A percentile compares a stretch with the other conserved stretches of the same genome.
phyloP scores from a whole-genome alignment of 2,329 filamentous ascomycete genomes.

The Colletotrichum acutatum region DNA sequence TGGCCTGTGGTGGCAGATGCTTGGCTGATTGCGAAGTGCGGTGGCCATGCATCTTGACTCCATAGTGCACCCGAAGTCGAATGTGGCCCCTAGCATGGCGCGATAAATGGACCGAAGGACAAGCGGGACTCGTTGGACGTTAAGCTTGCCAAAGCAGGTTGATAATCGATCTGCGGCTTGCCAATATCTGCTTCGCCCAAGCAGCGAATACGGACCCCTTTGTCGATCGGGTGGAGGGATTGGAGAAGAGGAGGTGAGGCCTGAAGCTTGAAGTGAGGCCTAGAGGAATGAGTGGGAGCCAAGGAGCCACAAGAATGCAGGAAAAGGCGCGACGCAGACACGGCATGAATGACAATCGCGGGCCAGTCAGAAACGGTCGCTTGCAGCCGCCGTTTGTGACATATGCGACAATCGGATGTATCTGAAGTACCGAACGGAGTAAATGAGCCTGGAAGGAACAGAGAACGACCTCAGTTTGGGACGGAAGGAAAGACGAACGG shows the following conservation, averaged over 20 bases:
- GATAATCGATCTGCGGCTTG: background rate
- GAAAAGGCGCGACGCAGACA: background rate
- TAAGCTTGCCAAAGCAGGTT: background rate
- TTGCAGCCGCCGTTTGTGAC: background rate
- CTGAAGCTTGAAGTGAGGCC: no score
- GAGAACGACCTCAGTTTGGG: background rate
- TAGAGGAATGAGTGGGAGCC: background rate
- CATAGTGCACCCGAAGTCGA: background rate
- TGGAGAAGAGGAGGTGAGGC: conserved; percentile 10
- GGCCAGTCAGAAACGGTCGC: conserved; percentile 3
- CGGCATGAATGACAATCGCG: background rate
- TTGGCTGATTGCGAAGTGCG: conserved; percentile 17
- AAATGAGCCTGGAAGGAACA: background rate
- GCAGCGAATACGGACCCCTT: conserved; percentile 9
- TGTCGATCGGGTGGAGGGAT: conserved; percentile 19
- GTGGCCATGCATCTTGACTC: background rate
- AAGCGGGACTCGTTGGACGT: conserved; percentile 14
- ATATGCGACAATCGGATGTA: background rate
- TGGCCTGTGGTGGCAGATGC: background rate
- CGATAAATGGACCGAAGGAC: conserved; percentile 29
- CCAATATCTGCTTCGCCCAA: background rate
- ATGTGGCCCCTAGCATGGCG: conserved; percentile 25
- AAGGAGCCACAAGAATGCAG: background rate
- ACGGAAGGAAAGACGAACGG: background rate
- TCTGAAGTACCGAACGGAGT: no score